A percentile compares a stretch with the other conserved stretches of the same genome.
Evolutionary conservation across 352 stramenopile genomes (phyloP).

Genomic region (Thalassiosira hispida): DNA sequence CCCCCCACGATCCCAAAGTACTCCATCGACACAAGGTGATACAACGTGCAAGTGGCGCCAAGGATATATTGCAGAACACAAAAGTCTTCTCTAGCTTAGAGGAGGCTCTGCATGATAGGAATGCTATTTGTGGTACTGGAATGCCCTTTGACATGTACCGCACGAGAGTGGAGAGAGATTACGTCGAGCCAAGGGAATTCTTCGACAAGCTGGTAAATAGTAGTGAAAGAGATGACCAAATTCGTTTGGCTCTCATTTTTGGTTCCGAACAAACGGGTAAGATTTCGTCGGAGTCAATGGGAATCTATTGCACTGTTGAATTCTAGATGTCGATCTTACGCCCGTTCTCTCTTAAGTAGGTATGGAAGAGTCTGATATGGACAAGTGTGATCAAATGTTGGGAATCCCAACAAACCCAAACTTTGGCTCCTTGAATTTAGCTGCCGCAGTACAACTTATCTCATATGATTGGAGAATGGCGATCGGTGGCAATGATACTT

Average conservation of each 20-base stretch:
- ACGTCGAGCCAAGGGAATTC: constrained; percentile 48
- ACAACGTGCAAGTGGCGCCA: constrained; percentile 57
- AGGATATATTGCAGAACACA: constrained; percentile 53
- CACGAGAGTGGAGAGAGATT: constrained; percentile 27
- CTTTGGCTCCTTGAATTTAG: constrained; percentile 72
- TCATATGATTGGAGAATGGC: constrained; percentile 72
- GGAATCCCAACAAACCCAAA: constrained; percentile 67
- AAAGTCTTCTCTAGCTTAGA: constrained; percentile 42
- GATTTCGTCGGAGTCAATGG: not conserved
- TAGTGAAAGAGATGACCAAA: constrained; percentile 6
- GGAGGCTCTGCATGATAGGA: constrained; percentile 35
- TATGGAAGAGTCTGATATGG: constrained; percentile 57
- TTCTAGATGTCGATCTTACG: too few species aligned
- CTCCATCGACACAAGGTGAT: constrained; percentile 51
- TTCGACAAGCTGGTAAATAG: constrained; percentile 35
- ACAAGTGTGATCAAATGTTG: constrained; percentile 54
- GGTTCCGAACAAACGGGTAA: constrained; percentile 56
- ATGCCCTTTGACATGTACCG: constrained; percentile 69
- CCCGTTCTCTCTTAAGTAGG: too few species aligned
- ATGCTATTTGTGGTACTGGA: constrained; percentile 58
- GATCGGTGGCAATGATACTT: constrained; percentile 33
- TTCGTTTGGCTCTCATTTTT: constrained; percentile 64
- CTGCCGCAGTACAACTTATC: constrained; percentile 68
- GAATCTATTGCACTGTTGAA: not conserved
- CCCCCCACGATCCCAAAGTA: constrained; percentile 52